These are phyloP conservation scores for Scheffersomyces insectosa DNA, from an alignment of 1,139 yeast species.

Conservation along the genomic window DNA sequence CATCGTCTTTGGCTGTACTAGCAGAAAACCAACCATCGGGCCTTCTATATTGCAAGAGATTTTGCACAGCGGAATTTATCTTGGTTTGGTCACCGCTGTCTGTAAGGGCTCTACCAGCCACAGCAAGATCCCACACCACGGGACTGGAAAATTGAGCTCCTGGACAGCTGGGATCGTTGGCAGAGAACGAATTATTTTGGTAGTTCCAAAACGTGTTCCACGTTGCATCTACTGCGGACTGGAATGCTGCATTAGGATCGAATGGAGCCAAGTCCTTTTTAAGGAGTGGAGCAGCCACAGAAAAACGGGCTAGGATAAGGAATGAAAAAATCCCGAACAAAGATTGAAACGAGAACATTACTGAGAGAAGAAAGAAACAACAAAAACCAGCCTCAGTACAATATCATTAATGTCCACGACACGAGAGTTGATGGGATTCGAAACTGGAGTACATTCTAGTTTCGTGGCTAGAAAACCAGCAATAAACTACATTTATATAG, in stretches of 20 bases:
- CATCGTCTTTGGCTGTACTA: conserved; percentile 12
- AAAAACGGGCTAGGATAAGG: too few species aligned
- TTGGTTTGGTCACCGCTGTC: conserved; percentile 4
- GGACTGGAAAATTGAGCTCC: conserved; percentile 5
- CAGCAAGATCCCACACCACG: conserved; percentile 13
- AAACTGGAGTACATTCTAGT: too few species aligned
- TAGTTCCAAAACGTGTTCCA: conserved; percentile 12
- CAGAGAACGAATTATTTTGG: conserved; percentile 6
- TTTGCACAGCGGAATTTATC: conserved; percentile 6
- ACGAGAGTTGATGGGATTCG: too few species aligned
- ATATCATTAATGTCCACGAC: too few species aligned
- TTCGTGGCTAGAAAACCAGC: too few species aligned
- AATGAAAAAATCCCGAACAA: too few species aligned
- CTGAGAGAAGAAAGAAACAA: too few species aligned
- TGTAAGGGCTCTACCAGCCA: conserved; percentile 12
- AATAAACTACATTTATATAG: too few species aligned
- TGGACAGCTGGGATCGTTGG: conserved; percentile 7
- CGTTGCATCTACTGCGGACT: conserved; percentile 2
- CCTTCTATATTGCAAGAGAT: conserved; percentile 10
- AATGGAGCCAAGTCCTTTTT: too few species aligned
- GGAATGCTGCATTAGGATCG: conserved; percentile 1
- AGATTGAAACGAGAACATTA: too few species aligned
- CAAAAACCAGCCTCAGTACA: too few species aligned
- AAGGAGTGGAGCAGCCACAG: too few species aligned
- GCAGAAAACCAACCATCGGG: conserved; percentile 14